phyloP scores from a whole-genome alignment of 2,329 filamentous ascomycete genomes.

The Dactylellina haptotyla region DNA sequence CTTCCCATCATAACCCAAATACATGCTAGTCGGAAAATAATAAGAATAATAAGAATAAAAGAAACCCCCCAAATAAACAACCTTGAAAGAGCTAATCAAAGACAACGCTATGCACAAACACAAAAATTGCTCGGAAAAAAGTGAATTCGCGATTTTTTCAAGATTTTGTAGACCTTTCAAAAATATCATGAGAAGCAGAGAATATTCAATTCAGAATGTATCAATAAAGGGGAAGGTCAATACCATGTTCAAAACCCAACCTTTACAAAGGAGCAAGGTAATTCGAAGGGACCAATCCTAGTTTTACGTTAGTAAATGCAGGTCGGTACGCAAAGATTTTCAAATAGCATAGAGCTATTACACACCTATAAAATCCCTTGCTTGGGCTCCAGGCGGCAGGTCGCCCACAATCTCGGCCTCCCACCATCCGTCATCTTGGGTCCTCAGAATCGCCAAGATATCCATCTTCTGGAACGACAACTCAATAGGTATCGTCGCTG shows the following conservation, averaged over 20 bases:
- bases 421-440: constrained; percentile 99
- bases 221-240: background rate
- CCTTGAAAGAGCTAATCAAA: background rate
- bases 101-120: constrained; percentile 4
- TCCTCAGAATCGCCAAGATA: constrained; percentile 82
- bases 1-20: background rate
- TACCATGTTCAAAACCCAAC: background rate
- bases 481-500: constrained; percentile 69
- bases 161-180: no score
- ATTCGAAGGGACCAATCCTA: constrained; percentile 54
- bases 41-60: constrained; percentile 3
- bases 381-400: constrained; percentile 42
- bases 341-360: background rate
- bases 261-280: constrained; percentile 42
- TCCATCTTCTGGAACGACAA: constrained; percentile 87
- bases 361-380: constrained; percentile 50
- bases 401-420: constrained; percentile 86
- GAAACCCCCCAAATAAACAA: background rate
- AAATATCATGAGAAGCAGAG: no score
- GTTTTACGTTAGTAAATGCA: constrained; percentile 8
- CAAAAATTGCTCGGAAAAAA: no score
- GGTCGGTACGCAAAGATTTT: background rate
- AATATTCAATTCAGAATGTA: background rate
- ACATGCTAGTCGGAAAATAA: background rate
- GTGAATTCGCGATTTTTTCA: no score